These are phyloP conservation scores for Penicillium sp. DNA, from an alignment of 2,329 filamentous ascomycete genomes.

Conservation along the genomic window DNA sequence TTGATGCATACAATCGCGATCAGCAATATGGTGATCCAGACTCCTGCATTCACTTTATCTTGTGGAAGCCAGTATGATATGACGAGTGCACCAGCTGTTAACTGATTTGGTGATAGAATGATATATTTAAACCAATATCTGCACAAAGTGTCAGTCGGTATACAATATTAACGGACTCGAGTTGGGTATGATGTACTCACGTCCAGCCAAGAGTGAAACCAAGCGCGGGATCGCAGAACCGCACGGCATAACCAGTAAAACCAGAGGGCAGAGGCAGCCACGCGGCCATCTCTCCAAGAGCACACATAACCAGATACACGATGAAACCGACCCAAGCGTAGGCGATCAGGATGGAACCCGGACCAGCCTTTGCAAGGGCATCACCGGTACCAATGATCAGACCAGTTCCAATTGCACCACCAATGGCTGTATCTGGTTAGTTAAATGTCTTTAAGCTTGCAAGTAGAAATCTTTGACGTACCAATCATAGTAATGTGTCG, in stretches of 20 bases:
- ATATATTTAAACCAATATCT: conserved; percentile 73
- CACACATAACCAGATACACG: conserved; percentile 80
- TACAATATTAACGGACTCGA: not conserved
- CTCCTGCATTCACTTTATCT: conserved; percentile 71
- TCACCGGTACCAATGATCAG: conserved; percentile 45
- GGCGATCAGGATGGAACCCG: conserved; percentile 47
- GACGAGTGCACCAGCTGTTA: conserved; percentile 77
- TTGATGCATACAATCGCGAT: conserved; percentile 66
- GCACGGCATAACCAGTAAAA: conserved; percentile 77
- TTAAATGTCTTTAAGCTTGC: not conserved
- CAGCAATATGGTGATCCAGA: conserved; percentile 75
- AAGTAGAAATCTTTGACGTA: conserved; percentile 11
- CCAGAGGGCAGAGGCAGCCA: conserved; percentile 78
- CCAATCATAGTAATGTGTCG: conserved; percentile 48
- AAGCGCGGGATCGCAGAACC: conserved; percentile 78
- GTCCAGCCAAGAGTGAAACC: conserved; percentile 77
- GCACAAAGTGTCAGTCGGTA: not conserved
- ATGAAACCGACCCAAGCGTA: conserved; percentile 53
- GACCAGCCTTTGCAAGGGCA: conserved; percentile 37
- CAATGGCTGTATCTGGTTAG: conserved; percentile 37
- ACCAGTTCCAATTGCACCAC: conserved; percentile 48
- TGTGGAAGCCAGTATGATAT: conserved; percentile 74
- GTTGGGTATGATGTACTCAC: conserved; percentile 42
- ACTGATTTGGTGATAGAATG: conserved; percentile 80
- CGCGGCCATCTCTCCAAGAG: conserved; percentile 80